Conservation (phyloP, 371 early-diverging fungal genomes). For the Saksenaea vasiformis region DNA sequence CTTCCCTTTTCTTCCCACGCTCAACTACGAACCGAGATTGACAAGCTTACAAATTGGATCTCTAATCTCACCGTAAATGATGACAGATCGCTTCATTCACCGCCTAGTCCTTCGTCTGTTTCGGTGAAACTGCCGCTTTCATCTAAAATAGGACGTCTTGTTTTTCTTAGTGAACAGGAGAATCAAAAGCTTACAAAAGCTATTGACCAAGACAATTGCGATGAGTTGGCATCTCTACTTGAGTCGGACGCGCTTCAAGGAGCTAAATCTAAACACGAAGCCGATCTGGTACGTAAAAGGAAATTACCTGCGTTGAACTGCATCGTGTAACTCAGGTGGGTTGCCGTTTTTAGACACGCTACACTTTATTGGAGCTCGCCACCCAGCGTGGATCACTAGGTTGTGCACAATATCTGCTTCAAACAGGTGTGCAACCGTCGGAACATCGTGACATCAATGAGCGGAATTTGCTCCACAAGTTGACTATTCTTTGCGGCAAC, state of each 20-base stretch:
- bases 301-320: background rate
- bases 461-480: constrained; percentile 64
- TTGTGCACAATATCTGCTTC: constrained; percentile 52
- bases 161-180: background rate
- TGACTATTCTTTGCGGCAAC: constrained; percentile 44
- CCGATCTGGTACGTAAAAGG: constrained; percentile 9
- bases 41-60: constrained; percentile 36
- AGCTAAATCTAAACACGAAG: constrained; percentile 12
- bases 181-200: constrained; percentile 5
- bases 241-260: background rate
- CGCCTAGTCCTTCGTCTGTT: background rate
- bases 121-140: constrained; percentile 6
- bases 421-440: constrained; percentile 31
- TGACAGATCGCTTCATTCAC: constrained; percentile 11
- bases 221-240: constrained; percentile 1
- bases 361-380: constrained; percentile 55
- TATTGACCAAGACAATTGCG: constrained; percentile 16
- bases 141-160: constrained; percentile 9
- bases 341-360: constrained; percentile 34
- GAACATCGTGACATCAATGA: constrained; percentile 63
- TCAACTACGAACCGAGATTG: constrained; percentile 29
- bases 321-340: constrained; percentile 6
- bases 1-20: constrained; percentile 38
- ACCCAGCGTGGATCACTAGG: constrained; percentile 46
- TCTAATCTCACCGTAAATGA: constrained; percentile 10